Evolutionary conservation across 768 basidiomycete species (phyloP).

Genomic region (Pulveroboletus frians): DNA sequence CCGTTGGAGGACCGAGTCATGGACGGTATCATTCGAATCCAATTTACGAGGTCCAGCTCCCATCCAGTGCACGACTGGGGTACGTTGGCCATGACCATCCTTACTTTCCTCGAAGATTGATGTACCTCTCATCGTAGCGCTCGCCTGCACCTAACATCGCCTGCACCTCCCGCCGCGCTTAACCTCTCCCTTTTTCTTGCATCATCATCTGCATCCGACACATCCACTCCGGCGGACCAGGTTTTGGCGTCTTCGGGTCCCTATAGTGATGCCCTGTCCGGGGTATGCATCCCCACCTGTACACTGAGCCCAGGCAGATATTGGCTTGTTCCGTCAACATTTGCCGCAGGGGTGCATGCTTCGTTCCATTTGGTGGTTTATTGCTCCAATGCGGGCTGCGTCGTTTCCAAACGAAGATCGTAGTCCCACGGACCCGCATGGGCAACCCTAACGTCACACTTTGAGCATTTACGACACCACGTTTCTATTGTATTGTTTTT

Average conservation of each 20-base stretch:
- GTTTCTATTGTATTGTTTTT: background rate
- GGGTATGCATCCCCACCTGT: conserved; percentile 56
- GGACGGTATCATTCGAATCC: conserved; percentile 67
- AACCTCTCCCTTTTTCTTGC: conserved; percentile 57
- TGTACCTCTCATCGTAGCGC: conserved; percentile 39
- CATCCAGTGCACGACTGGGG: conserved; percentile 53
- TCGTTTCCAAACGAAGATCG: conserved; percentile 9
- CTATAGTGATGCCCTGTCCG: conserved; percentile 70
- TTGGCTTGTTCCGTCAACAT: conserved; percentile 69
- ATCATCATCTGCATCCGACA: conserved; percentile 4
- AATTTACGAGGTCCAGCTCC: conserved; percentile 54
- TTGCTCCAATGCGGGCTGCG: conserved; percentile 36
- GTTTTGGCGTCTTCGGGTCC: conserved; percentile 69
- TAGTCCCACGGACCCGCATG: background rate
- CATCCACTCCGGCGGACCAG: conserved; percentile 29
- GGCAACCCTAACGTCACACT: background rate
- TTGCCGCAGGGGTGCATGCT: conserved; percentile 50
- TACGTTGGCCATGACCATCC: conserved; percentile 28
- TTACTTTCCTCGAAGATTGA: conserved; percentile 25
- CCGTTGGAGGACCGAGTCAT: conserved; percentile 67
- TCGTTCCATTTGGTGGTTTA: conserved; percentile 61
- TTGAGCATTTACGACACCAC: background rate
- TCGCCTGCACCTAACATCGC: conserved; percentile 57
- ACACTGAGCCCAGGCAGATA: conserved; percentile 59
- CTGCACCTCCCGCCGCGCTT: conserved; percentile 41